These are phyloP conservation scores for Fusarium avenaceum DNA, from an alignment of 2,329 filamentous ascomycete genomes.

Conservation along the genomic window DNA sequence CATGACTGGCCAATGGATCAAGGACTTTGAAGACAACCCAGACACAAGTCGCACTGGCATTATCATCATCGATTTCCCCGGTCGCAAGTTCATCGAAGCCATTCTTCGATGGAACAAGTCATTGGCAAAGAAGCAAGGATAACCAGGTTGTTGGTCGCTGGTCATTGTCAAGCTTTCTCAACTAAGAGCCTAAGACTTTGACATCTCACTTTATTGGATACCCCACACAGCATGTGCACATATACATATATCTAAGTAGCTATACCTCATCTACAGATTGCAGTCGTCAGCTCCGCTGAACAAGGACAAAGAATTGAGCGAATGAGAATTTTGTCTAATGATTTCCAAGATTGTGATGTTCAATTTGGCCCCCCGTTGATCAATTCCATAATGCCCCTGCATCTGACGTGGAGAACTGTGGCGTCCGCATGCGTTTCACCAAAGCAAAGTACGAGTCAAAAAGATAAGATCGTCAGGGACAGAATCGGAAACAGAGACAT, in stretches of 20 bases:
- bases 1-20: slow-evolving; percentile 61
- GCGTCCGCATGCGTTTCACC: slow-evolving; percentile 46
- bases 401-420: slow-evolving; percentile 46
- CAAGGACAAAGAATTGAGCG: slow-evolving; percentile 4
- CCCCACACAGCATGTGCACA: slow-evolving; percentile 14
- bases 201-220: slow-evolving; percentile 9
- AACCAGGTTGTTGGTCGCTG: slow-evolving; percentile 8
- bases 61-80: slow-evolving; percentile 65
- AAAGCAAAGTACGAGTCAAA: slow-evolving; percentile 16
- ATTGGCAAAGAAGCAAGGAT: slow-evolving; percentile 38
- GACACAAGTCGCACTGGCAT: slow-evolving; percentile 57
- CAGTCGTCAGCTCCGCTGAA: slow-evolving; percentile 25
- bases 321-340: slow-evolving; percentile 28
- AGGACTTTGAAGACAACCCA: slow-evolving; percentile 47
- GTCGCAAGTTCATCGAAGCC: slow-evolving; percentile 57
- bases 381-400: slow-evolving; percentile 39
- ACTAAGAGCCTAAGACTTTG: slow-evolving; percentile 22
- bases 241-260: slow-evolving; percentile 23
- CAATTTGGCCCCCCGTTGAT: slow-evolving; percentile 21
- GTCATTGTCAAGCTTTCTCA: slow-evolving; percentile 27
- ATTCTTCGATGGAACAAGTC: slow-evolving; percentile 59
- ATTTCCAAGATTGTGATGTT: slow-evolving; percentile 26
- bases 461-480: slow-evolving; percentile 47
- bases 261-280: slow-evolving; percentile 29
- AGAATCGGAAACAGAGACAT: slow-evolving; percentile 28